phyloP scores from a whole-genome alignment of 192 early-diverging fungal species.

The Mortierella claussenii region DNA sequence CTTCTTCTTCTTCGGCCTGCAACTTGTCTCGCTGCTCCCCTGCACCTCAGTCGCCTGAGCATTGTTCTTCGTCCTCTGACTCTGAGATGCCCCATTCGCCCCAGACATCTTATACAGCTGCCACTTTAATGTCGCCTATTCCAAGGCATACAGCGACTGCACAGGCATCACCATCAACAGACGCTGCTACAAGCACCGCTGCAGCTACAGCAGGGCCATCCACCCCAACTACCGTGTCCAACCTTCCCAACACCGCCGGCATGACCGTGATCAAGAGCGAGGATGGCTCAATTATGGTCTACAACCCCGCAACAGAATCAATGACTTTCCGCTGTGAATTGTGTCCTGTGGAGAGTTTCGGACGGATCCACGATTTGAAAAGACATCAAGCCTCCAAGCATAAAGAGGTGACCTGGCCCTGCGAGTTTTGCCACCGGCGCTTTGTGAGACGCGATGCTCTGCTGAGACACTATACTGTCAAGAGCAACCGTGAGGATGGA shows the following conservation, averaged over 20 bases:
- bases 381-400: constrained; percentile 39
- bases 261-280: constrained; percentile 31
- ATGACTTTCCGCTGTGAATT: constrained; percentile 37
- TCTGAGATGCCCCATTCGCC: neutral
- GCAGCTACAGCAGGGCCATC: neutral
- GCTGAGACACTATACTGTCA: constrained; percentile 38
- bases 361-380: constrained; percentile 39
- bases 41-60: neutral
- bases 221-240: neutral
- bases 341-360: constrained; percentile 28
- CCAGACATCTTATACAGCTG: neutral
- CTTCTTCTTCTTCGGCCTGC: constrained; percentile 7
- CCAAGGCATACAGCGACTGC: too few species aligned
- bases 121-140: neutral
- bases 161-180: constrained; percentile 19
- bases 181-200: neutral
- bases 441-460: constrained; percentile 41
- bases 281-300: constrained; percentile 37
- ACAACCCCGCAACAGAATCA: constrained; percentile 11
- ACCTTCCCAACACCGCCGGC: neutral
- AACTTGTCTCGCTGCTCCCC: neutral
- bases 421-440: constrained; percentile 27
- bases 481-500: constrained; percentile 21
- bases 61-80: neutral
- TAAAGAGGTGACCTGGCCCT: constrained; percentile 22